Evolutionary conservation across 1,284 basidiomycete genomes (phyloP).

Genomic region (Tilletia horrida): DNA sequence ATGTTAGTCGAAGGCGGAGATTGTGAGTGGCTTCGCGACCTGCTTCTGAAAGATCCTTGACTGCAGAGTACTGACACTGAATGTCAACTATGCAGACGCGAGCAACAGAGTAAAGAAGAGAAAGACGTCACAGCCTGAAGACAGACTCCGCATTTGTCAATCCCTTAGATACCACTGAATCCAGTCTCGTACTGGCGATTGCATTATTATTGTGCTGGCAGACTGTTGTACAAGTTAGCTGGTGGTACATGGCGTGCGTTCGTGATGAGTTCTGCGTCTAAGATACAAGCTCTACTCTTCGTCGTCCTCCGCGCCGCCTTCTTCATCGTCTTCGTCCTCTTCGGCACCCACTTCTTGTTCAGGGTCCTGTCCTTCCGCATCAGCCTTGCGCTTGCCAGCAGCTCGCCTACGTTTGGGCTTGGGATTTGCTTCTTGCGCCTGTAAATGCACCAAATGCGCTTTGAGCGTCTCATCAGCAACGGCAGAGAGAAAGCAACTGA

Average conservation of each 20-base stretch:
- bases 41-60: neutral
- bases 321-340: conserved; percentile 3
- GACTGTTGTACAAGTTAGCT: too few relatives aligned
- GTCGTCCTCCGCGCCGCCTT: neutral
- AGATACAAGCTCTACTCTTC: neutral
- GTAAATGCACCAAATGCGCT: too few relatives aligned
- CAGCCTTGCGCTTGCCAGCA: neutral
- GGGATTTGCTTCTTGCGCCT: conserved; percentile 9
- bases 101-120: conserved; percentile 2
- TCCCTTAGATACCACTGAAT: neutral
- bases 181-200: too few relatives aligned
- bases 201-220: too few relatives aligned
- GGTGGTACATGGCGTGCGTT: too few relatives aligned
- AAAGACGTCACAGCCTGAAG: neutral
- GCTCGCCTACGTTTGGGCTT: neutral
- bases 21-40: neutral
- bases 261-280: too few relatives aligned
- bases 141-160: too few relatives aligned
- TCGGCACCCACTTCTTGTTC: neutral
- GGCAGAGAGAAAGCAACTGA: conserved; percentile 55
- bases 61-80: neutral
- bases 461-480: neutral
- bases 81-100: neutral
- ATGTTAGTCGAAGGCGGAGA: conserved; percentile 72
- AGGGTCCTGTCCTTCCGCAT: neutral